Percentiles rank a stretch among this genome's conserved stretches.
phyloP scores from a whole-genome alignment of 2,329 filamentous ascomycete species.

The Trichoderma simmonsii region DNA sequence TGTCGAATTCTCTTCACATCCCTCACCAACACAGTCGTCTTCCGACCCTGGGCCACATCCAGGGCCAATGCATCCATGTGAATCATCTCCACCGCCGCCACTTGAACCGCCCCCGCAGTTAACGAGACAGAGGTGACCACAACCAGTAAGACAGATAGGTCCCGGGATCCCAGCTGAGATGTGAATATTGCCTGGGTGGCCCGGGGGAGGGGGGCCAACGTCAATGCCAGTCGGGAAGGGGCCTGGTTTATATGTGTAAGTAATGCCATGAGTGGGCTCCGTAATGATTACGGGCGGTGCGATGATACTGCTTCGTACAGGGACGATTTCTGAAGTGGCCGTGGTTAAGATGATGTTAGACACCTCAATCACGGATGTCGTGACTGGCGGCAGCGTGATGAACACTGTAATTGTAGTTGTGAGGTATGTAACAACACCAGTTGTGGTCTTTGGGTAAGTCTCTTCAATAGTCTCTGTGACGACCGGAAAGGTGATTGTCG shows the following conservation, averaged over 20 bases:
- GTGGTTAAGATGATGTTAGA: background rate
- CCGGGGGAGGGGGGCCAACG: background rate
- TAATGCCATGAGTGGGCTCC: background rate
- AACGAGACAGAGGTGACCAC: background rate
- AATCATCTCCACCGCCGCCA: background rate
- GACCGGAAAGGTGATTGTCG: too few relatives aligned
- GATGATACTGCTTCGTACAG: background rate
- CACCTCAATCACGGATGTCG: background rate
- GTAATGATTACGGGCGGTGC: background rate
- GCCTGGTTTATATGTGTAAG: background rate
- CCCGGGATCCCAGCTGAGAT: background rate
- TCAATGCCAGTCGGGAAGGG: background rate
- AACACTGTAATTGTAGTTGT: background rate
- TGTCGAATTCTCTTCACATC: background rate
- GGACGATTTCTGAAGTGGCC: background rate
- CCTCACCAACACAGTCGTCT: background rate
- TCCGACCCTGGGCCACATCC: background rate
- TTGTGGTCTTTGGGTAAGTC: too few relatives aligned
- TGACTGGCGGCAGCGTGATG: background rate
- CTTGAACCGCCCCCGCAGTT: background rate
- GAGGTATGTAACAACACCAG: too few relatives aligned
- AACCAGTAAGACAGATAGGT: background rate
- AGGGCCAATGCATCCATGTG: background rate
- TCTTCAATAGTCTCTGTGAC: too few relatives aligned
- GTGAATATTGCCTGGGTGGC: background rate